phyloP scores from a whole-genome alignment of 768 basidiomycete genomes.

The Cytidiella melzeri region DNA sequence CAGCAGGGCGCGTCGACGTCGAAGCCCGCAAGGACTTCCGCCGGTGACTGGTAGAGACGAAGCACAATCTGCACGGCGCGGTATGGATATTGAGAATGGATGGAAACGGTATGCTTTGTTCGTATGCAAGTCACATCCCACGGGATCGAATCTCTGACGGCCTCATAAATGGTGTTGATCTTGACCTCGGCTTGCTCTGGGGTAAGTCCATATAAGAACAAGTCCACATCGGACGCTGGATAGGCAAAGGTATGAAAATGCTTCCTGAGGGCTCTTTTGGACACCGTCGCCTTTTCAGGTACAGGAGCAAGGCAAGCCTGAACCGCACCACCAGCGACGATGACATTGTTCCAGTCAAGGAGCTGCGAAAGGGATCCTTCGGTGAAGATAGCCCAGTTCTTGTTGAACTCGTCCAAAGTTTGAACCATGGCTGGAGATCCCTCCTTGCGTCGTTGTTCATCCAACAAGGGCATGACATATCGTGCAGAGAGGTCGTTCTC shows the following conservation, averaged over 20 bases:
- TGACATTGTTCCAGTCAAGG: constrained; percentile 55
- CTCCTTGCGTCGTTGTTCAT: constrained; percentile 39
- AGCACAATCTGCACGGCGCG: constrained; percentile 61
- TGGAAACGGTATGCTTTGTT: constrained; percentile 60
- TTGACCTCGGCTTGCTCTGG: constrained; percentile 57
- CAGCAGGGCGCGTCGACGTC: constrained; percentile 63
- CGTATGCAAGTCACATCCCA: constrained; percentile 66
- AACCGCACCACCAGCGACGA: constrained; percentile 57
- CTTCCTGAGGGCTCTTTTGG: constrained; percentile 52
- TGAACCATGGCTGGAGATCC: constrained; percentile 44
- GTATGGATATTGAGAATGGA: constrained; percentile 61
- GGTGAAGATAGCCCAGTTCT: constrained; percentile 58
- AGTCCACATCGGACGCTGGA: constrained; percentile 57
- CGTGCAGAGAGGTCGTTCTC: constrained; percentile 40
- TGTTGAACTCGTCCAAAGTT: constrained; percentile 51
- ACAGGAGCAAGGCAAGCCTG: constrained; percentile 52
- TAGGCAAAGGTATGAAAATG: constrained; percentile 49
- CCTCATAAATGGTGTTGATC: constrained; percentile 53
- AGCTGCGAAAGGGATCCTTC: constrained; percentile 58
- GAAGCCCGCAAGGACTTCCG: constrained; percentile 61
- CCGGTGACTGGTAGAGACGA: constrained; percentile 57
- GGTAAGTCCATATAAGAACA: constrained; percentile 57
- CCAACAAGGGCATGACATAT: constrained; percentile 49
- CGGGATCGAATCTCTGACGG: constrained; percentile 57
- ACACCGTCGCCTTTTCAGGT: constrained; percentile 39